Percentiles rank a stretch among this genome's conserved stretches.
phyloP scores from a whole-genome alignment of 257 asterid genomes.

The Misopates orontium region DNA sequence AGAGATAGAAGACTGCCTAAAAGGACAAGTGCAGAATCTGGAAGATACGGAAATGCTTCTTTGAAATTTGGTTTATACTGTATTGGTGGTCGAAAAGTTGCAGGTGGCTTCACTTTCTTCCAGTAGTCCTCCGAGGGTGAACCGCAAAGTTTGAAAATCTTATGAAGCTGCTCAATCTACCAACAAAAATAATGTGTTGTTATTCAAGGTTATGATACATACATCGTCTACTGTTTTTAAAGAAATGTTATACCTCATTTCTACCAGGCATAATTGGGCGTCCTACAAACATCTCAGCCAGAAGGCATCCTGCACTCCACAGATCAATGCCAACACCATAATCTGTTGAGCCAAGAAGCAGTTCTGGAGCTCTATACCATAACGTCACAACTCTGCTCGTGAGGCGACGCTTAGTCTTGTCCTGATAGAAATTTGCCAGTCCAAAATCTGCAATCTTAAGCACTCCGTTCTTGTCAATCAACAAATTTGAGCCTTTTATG shows the following conservation, averaged over 20 bases:
- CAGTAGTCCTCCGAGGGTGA: constrained; percentile 79
- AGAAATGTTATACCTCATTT: constrained; percentile 55
- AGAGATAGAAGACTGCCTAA: constrained; percentile 57
- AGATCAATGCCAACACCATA: constrained; percentile 83
- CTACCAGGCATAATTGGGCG: constrained; percentile 81
- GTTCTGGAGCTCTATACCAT: constrained; percentile 89
- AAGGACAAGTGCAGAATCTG: constrained; percentile 51
- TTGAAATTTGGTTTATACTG: constrained; percentile 53
- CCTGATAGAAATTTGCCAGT: constrained; percentile 54
- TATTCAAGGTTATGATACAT: too few relatives aligned
- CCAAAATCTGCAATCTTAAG: constrained; percentile 89
- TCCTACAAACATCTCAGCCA: constrained; percentile 72
- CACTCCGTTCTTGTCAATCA: constrained; percentile 65
- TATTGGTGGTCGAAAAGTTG: constrained; percentile 69
- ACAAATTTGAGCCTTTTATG: constrained; percentile 68
- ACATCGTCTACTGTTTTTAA: too few relatives aligned
- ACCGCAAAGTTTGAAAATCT: constrained; percentile 80
- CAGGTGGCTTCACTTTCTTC: constrained; percentile 69
- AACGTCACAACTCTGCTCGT: constrained; percentile 80
- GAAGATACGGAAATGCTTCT: constrained; percentile 54
- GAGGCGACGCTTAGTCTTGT: constrained; percentile 43
- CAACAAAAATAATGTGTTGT: not conserved
- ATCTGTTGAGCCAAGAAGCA: constrained; percentile 67
- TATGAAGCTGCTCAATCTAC: constrained; percentile 83
- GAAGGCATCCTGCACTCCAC: constrained; percentile 81